Percentiles rank a stretch among this genome's conserved stretches.
These are phyloP conservation scores for Drechmeria coniospora DNA, from an alignment of 2,329 filamentous ascomycete species.

Conservation along the genomic window DNA sequence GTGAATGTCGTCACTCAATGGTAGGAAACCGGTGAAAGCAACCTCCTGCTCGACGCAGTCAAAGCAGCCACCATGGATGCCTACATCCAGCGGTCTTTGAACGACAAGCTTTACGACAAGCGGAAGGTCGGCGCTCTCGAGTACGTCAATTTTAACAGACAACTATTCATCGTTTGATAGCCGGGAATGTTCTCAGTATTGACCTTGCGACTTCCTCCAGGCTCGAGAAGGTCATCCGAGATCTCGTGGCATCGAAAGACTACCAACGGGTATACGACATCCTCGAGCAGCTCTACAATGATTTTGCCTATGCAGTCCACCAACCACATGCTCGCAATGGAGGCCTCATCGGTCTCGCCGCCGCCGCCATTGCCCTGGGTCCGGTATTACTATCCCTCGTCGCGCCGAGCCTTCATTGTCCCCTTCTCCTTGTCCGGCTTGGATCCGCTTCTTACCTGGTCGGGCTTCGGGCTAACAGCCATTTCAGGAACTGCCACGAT, in stretches of 20 bases:
- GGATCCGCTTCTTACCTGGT: neutral
- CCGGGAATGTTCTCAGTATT: too few species aligned
- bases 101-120: slow-evolving; percentile 98
- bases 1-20: too few species aligned
- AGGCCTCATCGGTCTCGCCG: slow-evolving; percentile 85
- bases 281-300: slow-evolving; percentile 90
- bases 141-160: too few species aligned
- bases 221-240: slow-evolving; percentile 79
- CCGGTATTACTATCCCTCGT: slow-evolving; percentile 46
- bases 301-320: slow-evolving; percentile 94
- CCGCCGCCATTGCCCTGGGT: slow-evolving; percentile 88
- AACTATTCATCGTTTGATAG: too few species aligned
- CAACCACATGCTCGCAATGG: slow-evolving; percentile 94
- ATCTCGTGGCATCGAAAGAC: slow-evolving; percentile 62
- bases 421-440: neutral
- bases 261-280: slow-evolving; percentile 71
- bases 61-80: slow-evolving; percentile 52
- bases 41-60: too few species aligned
- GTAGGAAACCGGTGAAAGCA: too few species aligned
- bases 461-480: slow-evolving; percentile 4
- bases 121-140: slow-evolving; percentile 92
- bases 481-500: slow-evolving; percentile 68
- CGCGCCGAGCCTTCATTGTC: neutral
- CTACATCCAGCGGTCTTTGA: slow-evolving; percentile 77
- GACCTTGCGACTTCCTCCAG: slow-evolving; percentile 29